Base-by-base conservation (phyloP, 768 basidiomycete species). In the Sarcodon sp. region DNA sequence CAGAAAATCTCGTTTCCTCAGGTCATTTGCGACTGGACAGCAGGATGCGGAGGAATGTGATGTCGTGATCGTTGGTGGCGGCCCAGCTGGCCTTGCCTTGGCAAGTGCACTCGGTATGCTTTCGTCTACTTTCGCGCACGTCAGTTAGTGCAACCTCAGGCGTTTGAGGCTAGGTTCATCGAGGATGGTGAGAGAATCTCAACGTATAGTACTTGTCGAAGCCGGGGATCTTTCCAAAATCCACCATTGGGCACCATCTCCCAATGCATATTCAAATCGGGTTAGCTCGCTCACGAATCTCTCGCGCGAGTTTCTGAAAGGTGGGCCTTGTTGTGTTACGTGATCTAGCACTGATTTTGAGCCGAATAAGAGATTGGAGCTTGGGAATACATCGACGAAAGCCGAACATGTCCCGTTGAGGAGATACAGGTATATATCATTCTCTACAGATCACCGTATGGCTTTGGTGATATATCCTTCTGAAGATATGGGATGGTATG, bases 51-150 rank as follows among this genome's bases (percentile, higher is more conserved):
- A 76, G 50, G 75, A 86, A 35, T 81, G 75, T 54, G 96, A 98
- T 61, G 73, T 98, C 33, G 87, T 94, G 16, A 87, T 98, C 55
- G 88, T 98, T 21, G 94, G 96, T 13, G 96, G 89, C 27, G 94
- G 93, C 1, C 92, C 90, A 21, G 88, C 78, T 4, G 96, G 96
- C 3, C 72, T 99, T 36, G 86, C 92, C 10, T 67, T 99, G 34
- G 92, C 91, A 3, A 80, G 79, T 58, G 88, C 90, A 33, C 70
- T 99, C 6, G 76, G 93, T 94, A 59, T 51, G 76, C 62, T 16
- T 6, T 27, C 51, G 37, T 35, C n/a, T 4, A 41, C 27, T 4
- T 3, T 13, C 39, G 39, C 27, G 7, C 39, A 7, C 39, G 13
- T 8, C 27, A 16, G 16, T 41, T 27, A 13, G 8, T 2, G 16